phyloP scores from a whole-genome alignment of 306 rosid genomes.

The Inga laurina region DNA sequence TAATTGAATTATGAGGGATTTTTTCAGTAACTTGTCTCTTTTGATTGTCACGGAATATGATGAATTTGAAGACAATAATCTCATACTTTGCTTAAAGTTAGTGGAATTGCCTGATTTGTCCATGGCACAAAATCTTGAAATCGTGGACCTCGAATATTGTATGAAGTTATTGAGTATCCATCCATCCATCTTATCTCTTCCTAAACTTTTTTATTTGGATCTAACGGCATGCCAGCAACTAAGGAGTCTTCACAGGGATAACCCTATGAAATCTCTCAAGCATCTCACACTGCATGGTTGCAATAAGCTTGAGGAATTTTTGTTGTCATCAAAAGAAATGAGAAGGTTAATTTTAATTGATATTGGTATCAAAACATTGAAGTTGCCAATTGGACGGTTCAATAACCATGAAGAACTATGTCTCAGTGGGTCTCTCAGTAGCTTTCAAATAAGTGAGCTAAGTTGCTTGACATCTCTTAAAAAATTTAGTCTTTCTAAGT shows the following conservation, averaged over 20 bases:
- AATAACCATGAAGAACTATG: neutral
- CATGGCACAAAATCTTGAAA: neutral
- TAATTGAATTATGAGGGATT: neutral
- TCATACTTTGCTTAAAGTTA: neutral
- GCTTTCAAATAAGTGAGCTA: neutral
- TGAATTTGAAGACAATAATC: neutral
- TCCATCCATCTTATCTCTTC: neutral
- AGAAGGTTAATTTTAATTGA: neutral
- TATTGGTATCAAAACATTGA: neutral
- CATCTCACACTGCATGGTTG: neutral
- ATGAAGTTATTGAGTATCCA: neutral
- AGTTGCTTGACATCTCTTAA: neutral
- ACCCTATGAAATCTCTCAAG: neutral
- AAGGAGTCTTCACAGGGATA: neutral
- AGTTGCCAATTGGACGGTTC: neutral
- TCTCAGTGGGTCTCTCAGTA: neutral
- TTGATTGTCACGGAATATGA: neutral
- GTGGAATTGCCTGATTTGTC: neutral
- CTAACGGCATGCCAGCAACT: neutral
- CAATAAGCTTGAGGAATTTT: neutral
- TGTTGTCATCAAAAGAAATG: neutral
- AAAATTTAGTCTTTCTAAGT: neutral
- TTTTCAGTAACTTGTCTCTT: too few relatives aligned
- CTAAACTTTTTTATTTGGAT: neutral
- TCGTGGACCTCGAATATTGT: neutral